Percentiles rank a stretch among this genome's conserved stretches.
Evolutionary conservation across 2,329 filamentous ascomycete species (phyloP).

Genomic region (Botryotinia calthae): DNA sequence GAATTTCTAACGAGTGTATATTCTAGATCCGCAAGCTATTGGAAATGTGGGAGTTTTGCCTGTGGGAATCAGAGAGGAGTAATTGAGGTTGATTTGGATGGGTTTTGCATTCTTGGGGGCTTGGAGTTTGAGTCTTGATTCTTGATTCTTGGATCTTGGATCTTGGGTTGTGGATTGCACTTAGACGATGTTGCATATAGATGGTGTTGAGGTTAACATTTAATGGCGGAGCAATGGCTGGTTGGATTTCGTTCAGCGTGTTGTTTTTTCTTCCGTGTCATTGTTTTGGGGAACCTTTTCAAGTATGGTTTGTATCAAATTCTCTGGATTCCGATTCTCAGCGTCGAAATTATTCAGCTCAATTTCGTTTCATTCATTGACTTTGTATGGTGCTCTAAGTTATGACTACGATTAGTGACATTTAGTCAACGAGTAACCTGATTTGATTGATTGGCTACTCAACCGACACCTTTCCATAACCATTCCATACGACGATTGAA

Average conservation of each 20-base stretch:
- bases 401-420: accelerated
- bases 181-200: no score
- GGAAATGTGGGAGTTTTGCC: slow-evolving; percentile 21
- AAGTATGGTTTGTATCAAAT: not conserved
- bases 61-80: not conserved
- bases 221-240: not conserved
- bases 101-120: not conserved
- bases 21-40: slow-evolving; percentile 20
- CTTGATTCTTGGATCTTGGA: no score
- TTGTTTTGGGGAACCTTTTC: not conserved
- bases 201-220: not conserved
- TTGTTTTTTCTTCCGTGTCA: not conserved
- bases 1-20: not conserved
- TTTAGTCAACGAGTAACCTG: not conserved
- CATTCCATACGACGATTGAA: not conserved
- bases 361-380: not conserved
- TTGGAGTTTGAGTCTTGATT: not conserved
- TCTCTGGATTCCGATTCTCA: accelerated
- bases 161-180: not conserved
- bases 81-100: not conserved
- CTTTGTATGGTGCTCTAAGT: not conserved
- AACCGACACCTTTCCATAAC: no score
- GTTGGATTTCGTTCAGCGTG: not conserved
- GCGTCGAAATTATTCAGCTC: not conserved
- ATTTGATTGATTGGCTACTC: not conserved